Evolutionary conservation across 202 grass and related monocot genomes (phyloP), one percentile per base, ranked within the genome.

Genomic region (Thinopyrum obtusiflorum): DNA sequence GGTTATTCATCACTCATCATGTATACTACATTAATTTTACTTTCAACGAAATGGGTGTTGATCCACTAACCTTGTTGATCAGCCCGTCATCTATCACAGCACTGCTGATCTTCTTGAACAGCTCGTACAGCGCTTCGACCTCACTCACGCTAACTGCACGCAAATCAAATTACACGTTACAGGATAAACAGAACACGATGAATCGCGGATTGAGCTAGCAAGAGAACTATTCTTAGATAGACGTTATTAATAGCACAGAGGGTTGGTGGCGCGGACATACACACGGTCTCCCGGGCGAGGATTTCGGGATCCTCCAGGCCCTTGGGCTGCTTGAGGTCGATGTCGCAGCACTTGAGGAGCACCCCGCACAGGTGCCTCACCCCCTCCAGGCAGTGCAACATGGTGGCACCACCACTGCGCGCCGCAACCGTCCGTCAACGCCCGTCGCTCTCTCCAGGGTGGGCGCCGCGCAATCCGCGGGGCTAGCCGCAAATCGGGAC

Each of bases 81-180:
- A 95, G 74, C 0, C 93, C 90, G 31, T 92, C 93, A 53, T 95
- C 93, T 36, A 95, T 92, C 11, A 95, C 93, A 0, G 93, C 90
- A 40, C 90, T 87, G 82, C 93, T 95, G 28, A 95, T 95, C 80
- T 92, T 95, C 88, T 95, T 95, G 51, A 95, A 92, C 28, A 95
- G 80, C 76, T 95, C 93, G 69, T 92, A 95, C 65, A 95, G 65
- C 2, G 93, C 93, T 51, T 95, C 88, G 11, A 95, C 72, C 88
- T 95, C 90, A 46, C 90, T 95, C 44, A 95, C 93, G 68, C 90
- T 92, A 75, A 95, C 93, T 92, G 88, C 85, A 69, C 12, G 29
- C 75, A 44, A 33, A 72, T 83, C 61, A 12, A 9, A 32, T 31
- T 7, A 73, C 66, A 57, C 46, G 3, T 44, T 4, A 5, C 18